phyloP scores from a whole-genome alignment of 148 eudicot species.

The Vaccinium macrocarpon region DNA sequence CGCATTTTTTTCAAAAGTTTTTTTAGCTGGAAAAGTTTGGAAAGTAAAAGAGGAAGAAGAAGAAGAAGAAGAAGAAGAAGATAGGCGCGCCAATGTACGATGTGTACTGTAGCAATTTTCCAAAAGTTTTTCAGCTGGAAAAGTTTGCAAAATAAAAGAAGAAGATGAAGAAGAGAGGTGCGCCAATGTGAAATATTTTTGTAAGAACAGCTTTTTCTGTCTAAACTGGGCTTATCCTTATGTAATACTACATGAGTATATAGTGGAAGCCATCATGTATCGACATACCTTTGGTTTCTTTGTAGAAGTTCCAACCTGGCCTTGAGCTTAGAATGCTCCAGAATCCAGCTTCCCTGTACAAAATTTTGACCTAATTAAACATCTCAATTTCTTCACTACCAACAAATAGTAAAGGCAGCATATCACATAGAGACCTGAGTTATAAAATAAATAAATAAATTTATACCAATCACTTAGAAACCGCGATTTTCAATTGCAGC shows the following conservation, averaged over 20 bases:
- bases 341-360: slow-evolving; percentile 61
- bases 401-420: background rate
- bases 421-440: too few species aligned
- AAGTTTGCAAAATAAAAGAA: background rate
- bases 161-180: background rate
- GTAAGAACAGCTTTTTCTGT: background rate
- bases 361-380: background rate
- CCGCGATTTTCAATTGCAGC: too few species aligned
- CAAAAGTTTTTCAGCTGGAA: too few species aligned
- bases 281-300: slow-evolving; percentile 50
- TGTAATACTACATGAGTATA: background rate
- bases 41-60: too few species aligned
- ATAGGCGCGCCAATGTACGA: too few species aligned
- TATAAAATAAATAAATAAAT: too few species aligned
- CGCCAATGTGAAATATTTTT: background rate
- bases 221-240: background rate
- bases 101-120: too few species aligned
- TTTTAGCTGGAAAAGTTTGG: too few species aligned
- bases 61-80: too few species aligned
- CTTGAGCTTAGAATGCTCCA: slow-evolving; percentile 82
- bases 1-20: too few species aligned
- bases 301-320: slow-evolving; percentile 72
- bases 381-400: background rate
- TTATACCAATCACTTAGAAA: too few species aligned
- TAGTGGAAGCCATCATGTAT: background rate